Evolutionary conservation across 2,329 filamentous ascomycete genomes (phyloP).

Genomic region (Xenoacremonium recifei): DNA sequence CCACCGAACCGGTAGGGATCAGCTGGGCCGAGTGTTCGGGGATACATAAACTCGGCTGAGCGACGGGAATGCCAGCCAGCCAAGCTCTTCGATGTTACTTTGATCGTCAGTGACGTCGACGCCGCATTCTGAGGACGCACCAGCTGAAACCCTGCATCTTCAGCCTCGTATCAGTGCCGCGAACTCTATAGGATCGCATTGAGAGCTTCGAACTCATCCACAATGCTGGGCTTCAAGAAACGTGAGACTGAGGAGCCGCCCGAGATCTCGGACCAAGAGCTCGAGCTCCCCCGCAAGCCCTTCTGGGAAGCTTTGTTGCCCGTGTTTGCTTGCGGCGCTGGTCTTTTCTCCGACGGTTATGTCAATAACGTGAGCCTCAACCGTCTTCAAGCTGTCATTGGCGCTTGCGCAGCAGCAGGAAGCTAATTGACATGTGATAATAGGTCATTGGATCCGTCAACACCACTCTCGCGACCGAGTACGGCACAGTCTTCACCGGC

Average conservation of each 20-base stretch:
- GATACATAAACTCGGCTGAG: no score
- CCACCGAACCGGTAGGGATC: no score
- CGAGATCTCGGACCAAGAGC: neutral
- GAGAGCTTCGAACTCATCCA: neutral
- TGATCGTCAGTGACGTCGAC: neutral
- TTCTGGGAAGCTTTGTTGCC: constrained; percentile 46
- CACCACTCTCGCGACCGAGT: constrained; percentile 69
- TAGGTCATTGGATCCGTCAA: constrained; percentile 86
- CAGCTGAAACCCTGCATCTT: neutral
- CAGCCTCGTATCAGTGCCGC: no score
- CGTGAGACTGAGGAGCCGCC: neutral
- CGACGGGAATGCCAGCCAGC: no score
- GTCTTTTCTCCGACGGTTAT: constrained; percentile 89
- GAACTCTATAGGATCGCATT: neutral
- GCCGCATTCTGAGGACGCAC: neutral
- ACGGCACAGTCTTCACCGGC: constrained; percentile 64
- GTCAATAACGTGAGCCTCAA: constrained; percentile 71
- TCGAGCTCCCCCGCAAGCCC: constrained; percentile 10
- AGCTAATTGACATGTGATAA: no score
- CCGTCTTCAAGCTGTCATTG: no score
- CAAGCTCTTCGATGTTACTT: no score
- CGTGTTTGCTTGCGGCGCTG: constrained; percentile 84
- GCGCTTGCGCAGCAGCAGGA: no score
- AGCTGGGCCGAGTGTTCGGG: no score
- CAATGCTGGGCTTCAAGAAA: neutral